A percentile compares a stretch with the other conserved stretches of the same genome.
Conservation (phyloP, 2,329 filamentous ascomycete species). For the Pseudogymnoascus sp. region DNA sequence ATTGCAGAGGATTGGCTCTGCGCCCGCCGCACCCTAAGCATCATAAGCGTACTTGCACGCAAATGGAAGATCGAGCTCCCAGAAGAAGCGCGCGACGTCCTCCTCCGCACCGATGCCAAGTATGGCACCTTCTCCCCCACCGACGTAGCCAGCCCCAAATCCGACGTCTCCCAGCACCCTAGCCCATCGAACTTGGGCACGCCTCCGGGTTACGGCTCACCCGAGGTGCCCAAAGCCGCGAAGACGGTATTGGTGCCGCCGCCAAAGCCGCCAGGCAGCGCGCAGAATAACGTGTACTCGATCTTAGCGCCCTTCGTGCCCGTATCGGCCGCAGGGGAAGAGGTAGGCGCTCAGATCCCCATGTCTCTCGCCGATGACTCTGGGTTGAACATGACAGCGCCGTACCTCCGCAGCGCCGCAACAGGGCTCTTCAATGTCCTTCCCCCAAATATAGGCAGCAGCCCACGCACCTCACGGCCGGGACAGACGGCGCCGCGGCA, state of each 20-base stretch:
- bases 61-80: conserved; percentile 87
- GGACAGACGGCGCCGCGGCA: neutral
- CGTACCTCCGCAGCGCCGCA: neutral
- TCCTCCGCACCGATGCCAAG: conserved; percentile 70
- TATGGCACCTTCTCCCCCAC: conserved; percentile 58
- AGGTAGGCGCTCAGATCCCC: conserved; percentile 3
- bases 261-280: neutral
- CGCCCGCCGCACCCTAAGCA: conserved; percentile 73
- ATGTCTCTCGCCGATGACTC: conserved; percentile 9
- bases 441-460: neutral
- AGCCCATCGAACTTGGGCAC: neutral
- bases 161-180: neutral
- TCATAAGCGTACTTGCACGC: conserved; percentile 74
- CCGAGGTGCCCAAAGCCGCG: neutral
- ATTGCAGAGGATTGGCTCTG: conserved; percentile 94
- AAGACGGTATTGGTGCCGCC: neutral
- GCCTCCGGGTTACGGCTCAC: neutral
- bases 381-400: conserved; percentile 10
- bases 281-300: conserved; percentile 8
- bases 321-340: conserved; percentile 1
- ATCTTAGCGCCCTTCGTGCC: conserved; percentile 5
- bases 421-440: conserved; percentile 1
- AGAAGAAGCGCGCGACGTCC: conserved; percentile 66
- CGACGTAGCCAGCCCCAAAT: conserved; percentile 27
- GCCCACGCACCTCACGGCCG: neutral